A percentile compares a stretch with the other conserved stretches of the same genome.
Conservation (phyloP, 345 rosid genomes). For the Arabis hirsuta region DNA sequence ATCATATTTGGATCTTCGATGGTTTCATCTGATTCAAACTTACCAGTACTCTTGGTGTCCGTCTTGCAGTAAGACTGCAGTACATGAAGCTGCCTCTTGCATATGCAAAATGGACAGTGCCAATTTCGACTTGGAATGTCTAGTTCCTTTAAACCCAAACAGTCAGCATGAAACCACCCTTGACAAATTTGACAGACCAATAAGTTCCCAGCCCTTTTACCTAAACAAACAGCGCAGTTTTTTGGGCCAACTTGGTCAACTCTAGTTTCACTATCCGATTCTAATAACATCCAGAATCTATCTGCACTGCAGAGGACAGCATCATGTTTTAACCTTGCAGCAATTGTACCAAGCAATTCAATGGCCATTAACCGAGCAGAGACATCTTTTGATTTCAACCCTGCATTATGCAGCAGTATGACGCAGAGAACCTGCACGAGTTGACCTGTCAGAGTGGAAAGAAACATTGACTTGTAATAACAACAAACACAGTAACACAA, state of each 20-base stretch:
- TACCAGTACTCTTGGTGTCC: constrained; percentile 55
- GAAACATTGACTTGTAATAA: constrained; percentile 22
- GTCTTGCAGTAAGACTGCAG: constrained; percentile 77
- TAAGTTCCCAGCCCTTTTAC: constrained; percentile 63
- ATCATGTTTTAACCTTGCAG: constrained; percentile 89
- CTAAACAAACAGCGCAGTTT: constrained; percentile 79
- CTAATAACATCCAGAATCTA: constrained; percentile 68
- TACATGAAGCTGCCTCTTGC: constrained; percentile 85
- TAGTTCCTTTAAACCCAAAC: constrained; percentile 84
- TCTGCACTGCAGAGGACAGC: constrained; percentile 62
- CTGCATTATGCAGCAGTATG: constrained; percentile 93
- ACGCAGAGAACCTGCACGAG: constrained; percentile 93
- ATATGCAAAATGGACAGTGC: constrained; percentile 81
- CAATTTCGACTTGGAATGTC: constrained; percentile 71
- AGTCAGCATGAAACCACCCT: constrained; percentile 83
- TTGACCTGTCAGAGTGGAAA: constrained; percentile 39
- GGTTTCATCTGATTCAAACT: constrained; percentile 43
- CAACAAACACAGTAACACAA: constrained; percentile 21
- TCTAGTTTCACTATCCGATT: constrained; percentile 51
- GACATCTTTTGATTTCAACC: constrained; percentile 89
- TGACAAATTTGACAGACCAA: constrained; percentile 80
- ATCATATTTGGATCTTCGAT: constrained; percentile 52
- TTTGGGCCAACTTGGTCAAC: constrained; percentile 51
- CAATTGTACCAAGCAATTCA: constrained; percentile 91
- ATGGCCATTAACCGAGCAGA: constrained; percentile 94